Evolutionary conservation across 306 rosid genomes (phyloP).

Genomic region (Prinsepia uniflora): DNA sequence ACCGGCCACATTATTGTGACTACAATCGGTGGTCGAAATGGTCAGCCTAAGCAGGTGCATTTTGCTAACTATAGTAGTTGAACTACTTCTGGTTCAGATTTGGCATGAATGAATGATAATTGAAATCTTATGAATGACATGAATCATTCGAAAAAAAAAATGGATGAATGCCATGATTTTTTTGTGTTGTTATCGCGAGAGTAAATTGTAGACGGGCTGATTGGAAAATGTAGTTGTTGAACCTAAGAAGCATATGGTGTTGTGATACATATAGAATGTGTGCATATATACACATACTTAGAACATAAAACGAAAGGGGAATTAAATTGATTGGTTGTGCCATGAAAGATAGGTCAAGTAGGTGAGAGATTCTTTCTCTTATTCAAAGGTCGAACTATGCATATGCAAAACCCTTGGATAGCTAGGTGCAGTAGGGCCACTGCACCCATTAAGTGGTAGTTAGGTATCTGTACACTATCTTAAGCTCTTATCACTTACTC

Average conservation of each 20-base stretch:
- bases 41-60: conserved; percentile 64
- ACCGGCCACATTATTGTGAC: conserved; percentile 69
- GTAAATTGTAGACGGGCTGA: neutral
- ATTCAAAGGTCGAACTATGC: too few relatives aligned
- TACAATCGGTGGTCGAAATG: conserved; percentile 63
- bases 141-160: neutral
- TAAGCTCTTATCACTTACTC: neutral
- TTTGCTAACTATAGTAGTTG: neutral
- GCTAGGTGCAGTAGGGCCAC: too few relatives aligned
- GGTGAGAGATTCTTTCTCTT: too few relatives aligned
- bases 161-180: neutral
- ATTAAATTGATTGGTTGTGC: too few relatives aligned
- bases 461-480: neutral
- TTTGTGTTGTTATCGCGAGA: neutral
- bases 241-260: neutral
- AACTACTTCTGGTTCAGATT: neutral
- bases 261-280: neutral
- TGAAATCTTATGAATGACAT: neutral
- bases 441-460: neutral
- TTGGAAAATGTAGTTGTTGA: neutral
- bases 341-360: too few relatives aligned
- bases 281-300: neutral
- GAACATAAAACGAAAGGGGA: neutral
- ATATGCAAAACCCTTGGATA: too few relatives aligned
- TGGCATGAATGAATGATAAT: neutral